These are phyloP conservation scores for Alternaria ethzedia DNA, from an alignment of 2,329 filamentous ascomycete species.

Conservation along the genomic window DNA sequence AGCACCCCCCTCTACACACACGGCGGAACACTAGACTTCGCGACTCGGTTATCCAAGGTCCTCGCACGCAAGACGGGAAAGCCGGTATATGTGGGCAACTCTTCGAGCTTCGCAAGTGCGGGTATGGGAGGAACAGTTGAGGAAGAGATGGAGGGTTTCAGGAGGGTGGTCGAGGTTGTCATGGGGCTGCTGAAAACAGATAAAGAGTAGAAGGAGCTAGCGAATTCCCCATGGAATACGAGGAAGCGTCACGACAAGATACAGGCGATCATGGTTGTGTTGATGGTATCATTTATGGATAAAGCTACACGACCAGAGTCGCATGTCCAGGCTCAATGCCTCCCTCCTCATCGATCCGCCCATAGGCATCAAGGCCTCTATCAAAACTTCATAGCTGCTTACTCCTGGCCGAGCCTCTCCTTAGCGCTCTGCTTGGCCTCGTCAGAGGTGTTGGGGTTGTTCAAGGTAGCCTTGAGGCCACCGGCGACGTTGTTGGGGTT, in stretches of 20 bases:
- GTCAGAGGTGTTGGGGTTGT: conserved; percentile 63
- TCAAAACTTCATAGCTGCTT: neutral
- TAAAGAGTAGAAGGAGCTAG: conserved; percentile 10
- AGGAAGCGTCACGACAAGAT: neutral
- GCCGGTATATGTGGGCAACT: conserved; percentile 91
- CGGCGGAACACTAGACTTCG: conserved; percentile 82
- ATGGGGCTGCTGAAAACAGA: conserved; percentile 57
- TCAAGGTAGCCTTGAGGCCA: conserved; percentile 52
- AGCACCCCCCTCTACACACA: conserved; percentile 80
- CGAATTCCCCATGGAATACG: too few species aligned
- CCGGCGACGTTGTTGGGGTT: conserved; percentile 60
- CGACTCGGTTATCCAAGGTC: conserved; percentile 82
- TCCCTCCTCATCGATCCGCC: conserved; percentile 1
- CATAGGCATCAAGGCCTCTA: neutral
- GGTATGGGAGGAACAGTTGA: conserved; percentile 82
- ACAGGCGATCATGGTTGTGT: neutral
- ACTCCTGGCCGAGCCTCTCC: conserved; percentile 55
- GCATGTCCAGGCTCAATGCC: neutral
- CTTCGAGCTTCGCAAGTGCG: conserved; percentile 75
- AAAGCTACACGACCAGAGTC: neutral
- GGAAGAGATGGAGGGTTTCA: conserved; percentile 92
- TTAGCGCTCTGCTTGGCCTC: conserved; percentile 64
- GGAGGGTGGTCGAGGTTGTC: conserved; percentile 73
- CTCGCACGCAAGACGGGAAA: conserved; percentile 74
- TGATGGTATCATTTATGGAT: neutral